These are phyloP conservation scores for Filosporella fistucella DNA, from an alignment of 495 filamentous ascomycete genomes.

Conservation along the genomic window DNA sequence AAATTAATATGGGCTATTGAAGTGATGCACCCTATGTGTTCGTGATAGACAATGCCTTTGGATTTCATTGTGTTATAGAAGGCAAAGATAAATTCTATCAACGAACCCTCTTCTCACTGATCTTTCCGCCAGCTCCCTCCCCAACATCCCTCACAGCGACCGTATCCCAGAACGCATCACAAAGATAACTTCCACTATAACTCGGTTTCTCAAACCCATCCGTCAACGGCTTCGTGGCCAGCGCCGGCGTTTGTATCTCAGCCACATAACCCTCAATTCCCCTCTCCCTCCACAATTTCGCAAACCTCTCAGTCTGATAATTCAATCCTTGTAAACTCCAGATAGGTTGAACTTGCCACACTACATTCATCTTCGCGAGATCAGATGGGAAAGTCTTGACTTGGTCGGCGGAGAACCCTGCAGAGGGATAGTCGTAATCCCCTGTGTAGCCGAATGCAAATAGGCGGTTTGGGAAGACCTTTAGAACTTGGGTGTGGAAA, in stretches of 20 bases:
- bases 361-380: slow-evolving; percentile 23
- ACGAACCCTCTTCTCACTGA: not conserved
- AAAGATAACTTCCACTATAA: slow-evolving; percentile 13
- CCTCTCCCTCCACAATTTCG: slow-evolving; percentile 11
- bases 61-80: too few species aligned
- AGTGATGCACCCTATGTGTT: too few species aligned
- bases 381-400: slow-evolving; percentile 19
- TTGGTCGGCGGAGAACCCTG: slow-evolving; percentile 17
- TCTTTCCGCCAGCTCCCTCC: slow-evolving; percentile 3
- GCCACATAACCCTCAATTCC: slow-evolving; percentile 12
- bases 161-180: slow-evolving; percentile 15
- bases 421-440: slow-evolving; percentile 21
- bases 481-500: slow-evolving; percentile 5
- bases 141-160: slow-evolving; percentile 13
- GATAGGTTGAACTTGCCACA: slow-evolving; percentile 25
- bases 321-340: slow-evolving; percentile 23
- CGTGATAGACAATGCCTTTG: too few species aligned
- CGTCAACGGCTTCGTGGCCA: slow-evolving; percentile 7
- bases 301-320: slow-evolving; percentile 11
- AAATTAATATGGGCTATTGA: too few species aligned
- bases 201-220: slow-evolving; percentile 16
- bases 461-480: slow-evolving; percentile 5
- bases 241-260: slow-evolving; percentile 7
- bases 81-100: not conserved
- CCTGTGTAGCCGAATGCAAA: slow-evolving; percentile 25